phyloP scores from a whole-genome alignment of 148 eudicot species.

The Silene latifolia region DNA sequence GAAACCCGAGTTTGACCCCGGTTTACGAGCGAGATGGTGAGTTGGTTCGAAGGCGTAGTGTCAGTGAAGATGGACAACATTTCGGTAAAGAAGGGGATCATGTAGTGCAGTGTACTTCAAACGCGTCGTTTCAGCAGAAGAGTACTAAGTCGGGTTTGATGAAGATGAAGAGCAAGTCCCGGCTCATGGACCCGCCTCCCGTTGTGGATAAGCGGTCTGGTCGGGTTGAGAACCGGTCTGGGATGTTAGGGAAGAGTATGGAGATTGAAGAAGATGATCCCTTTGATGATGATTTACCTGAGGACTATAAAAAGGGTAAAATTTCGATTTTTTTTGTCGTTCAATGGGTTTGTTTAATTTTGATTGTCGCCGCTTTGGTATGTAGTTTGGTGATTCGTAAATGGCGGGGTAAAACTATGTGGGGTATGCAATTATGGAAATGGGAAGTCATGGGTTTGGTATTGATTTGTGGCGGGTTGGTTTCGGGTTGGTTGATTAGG shows the following conservation, averaged over 20 bases:
- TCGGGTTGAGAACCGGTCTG: slow-evolving; percentile 37
- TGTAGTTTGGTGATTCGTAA: slow-evolving; percentile 51
- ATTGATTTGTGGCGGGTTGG: slow-evolving; percentile 59
- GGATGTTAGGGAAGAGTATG: slow-evolving; percentile 36
- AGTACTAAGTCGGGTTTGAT: slow-evolving; percentile 36
- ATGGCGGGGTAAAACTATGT: slow-evolving; percentile 29
- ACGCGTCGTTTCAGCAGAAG: slow-evolving; percentile 44
- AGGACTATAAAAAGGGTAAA: slow-evolving; percentile 57
- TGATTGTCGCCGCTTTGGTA: slow-evolving; percentile 52
- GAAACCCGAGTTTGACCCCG: slow-evolving; percentile 31
- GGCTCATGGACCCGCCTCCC: slow-evolving; percentile 71
- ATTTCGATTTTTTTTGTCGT: slow-evolving; percentile 40
- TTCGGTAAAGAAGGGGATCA: slow-evolving; percentile 33
- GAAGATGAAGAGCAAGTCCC: slow-evolving; percentile 59
- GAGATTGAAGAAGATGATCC: slow-evolving; percentile 91
- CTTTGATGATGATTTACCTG: slow-evolving; percentile 80
- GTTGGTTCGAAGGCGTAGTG: slow-evolving; percentile 17
- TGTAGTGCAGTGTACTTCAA: slow-evolving; percentile 54
- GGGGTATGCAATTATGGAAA: slow-evolving; percentile 67
- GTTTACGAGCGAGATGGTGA: slow-evolving; percentile 27
- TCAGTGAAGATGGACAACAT: background rate
- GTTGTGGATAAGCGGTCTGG: slow-evolving; percentile 36
- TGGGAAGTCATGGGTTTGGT: slow-evolving; percentile 63
- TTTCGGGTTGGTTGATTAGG: slow-evolving; percentile 60
- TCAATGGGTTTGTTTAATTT: slow-evolving; percentile 55